phyloP scores from a whole-genome alignment of 352 stramenopile species.

The Pythium aristosporum region DNA sequence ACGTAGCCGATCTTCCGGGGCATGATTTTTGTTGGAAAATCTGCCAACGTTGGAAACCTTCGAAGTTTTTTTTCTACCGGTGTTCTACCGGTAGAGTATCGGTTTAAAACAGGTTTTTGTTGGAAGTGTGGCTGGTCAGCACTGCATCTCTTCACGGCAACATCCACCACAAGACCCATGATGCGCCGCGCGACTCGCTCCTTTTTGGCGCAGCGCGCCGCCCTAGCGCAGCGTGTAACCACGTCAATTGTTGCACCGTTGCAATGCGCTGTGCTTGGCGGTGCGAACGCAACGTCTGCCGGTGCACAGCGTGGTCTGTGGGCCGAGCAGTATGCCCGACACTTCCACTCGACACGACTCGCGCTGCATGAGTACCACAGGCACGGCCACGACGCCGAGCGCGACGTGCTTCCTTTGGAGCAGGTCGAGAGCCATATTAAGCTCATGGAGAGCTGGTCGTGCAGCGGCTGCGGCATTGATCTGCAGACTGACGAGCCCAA shows the following conservation, averaged over 20 bases:
- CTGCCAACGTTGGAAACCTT: neutral
- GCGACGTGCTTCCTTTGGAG: conserved; percentile 39
- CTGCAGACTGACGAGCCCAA: conserved; percentile 66
- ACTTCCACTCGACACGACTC: conserved; percentile 11
- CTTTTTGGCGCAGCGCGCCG: conserved; percentile 14
- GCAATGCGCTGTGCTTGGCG: conserved; percentile 7
- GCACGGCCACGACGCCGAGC: neutral
- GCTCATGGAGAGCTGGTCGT: conserved; percentile 83
- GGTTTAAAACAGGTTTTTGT: conserved; percentile 9
- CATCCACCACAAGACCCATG: conserved; percentile 3
- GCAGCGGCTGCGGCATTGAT: conserved; percentile 81
- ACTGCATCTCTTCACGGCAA: conserved; percentile 4
- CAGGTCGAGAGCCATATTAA: conserved; percentile 71
- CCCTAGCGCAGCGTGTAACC: neutral
- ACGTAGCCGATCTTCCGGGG: conserved; percentile 60
- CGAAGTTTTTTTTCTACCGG: neutral
- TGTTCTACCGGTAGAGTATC: neutral
- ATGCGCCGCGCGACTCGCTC: conserved; percentile 18
- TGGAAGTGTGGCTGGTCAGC: conserved; percentile 21
- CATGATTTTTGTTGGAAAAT: conserved; percentile 12
- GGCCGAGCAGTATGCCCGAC: neutral
- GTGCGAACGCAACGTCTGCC: neutral
- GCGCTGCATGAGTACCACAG: conserved; percentile 5
- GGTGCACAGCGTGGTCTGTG: conserved; percentile 11
- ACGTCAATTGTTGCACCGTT: neutral